These are phyloP conservation scores for Fusarium agapanthi DNA, from an alignment of 2,329 filamentous ascomycete species.

Conservation along the genomic window DNA sequence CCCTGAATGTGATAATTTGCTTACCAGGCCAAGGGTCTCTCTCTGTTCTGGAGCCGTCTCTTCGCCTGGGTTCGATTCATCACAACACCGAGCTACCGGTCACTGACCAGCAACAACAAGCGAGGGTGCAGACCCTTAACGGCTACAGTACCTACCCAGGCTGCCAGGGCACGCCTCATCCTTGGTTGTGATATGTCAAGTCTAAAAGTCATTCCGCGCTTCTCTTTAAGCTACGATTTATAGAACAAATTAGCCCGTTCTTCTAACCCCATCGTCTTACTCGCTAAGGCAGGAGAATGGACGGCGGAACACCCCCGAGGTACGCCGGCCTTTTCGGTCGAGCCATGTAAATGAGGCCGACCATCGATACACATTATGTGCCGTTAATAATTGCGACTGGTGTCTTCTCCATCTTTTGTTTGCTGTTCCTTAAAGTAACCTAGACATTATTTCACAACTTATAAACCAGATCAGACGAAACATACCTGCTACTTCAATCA, in stretches of 20 bases:
- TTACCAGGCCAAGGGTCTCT: conserved; percentile 23
- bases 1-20: conserved; percentile 28
- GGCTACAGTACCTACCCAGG: conserved; percentile 1
- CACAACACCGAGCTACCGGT: conserved; percentile 13
- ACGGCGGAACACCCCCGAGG: conserved; percentile 25
- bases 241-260: conserved; percentile 24
- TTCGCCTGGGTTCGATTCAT: conserved; percentile 14
- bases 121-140: conserved; percentile 24
- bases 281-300: conserved; percentile 17
- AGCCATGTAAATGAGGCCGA: conserved; percentile 30
- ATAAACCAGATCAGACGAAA: conserved; percentile 14
- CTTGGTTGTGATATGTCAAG: conserved; percentile 7
- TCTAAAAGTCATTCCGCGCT: conserved; percentile 11
- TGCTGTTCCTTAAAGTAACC: conserved; percentile 2
- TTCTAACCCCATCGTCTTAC: conserved; percentile 8
- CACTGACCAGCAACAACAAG: not conserved
- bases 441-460: conserved; percentile 23
- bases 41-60: conserved; percentile 1
- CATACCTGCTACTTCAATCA: not conserved
- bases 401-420: conserved; percentile 31
- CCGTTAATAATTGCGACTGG: not conserved
- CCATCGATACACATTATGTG: conserved; percentile 4
- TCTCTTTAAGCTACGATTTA: conserved; percentile 20
- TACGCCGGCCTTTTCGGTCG: conserved; percentile 20
- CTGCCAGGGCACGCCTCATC: not conserved